Base-by-base conservation (phyloP, 139 green algal genomes). In the Chlamydomonas sphaeroides region DNA sequence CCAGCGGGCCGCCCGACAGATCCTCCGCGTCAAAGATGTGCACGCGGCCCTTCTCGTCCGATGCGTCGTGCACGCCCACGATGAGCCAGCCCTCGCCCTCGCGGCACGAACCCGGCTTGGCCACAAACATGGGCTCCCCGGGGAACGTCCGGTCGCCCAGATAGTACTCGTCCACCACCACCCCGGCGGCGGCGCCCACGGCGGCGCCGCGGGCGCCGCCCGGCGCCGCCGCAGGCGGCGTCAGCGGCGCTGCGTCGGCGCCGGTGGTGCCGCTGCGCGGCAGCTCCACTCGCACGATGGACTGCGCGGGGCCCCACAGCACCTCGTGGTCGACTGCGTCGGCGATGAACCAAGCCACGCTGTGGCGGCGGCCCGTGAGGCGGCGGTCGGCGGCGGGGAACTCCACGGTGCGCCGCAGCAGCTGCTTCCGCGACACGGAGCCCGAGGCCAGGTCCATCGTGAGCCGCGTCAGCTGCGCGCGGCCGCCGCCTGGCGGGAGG, bases 31-130 rank as follows among this genome's bases (percentile, higher is more conserved):
- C 89, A 39, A 95, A 76, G 61, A 94, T 91, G 17, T 62, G 80
- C 11, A 92, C 76, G 56, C 88, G 68, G 0, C 75, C 86, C 32
- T 61, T 70, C 66, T 65, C 48, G 5, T 74, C 85, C 1, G 48
- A 86, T 15, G 86, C 91, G 84, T 95, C 88, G 75, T 94, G 93
- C 2, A 91, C 74, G 15, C 87, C 87, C 7, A 86, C 84, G 14
- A 96, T 75, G 53, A 97, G 74, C 91, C 91, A 96, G 62, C 93
- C 93, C 76, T 96, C 93, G 65, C 94, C 89, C 80, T 96, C 93
- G 1, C 68, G 53, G 1, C n/a, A 65, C 5, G 36, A 62, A 11
- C 76, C 80, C 3, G 87, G 84, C 3, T 88, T 77, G 0, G 93
- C 89, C 66, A 96, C 88, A 79, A 97, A 95, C 42, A 93, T 85